Conservation (phyloP, 306 rosid genomes). For the Senna tora region DNA sequence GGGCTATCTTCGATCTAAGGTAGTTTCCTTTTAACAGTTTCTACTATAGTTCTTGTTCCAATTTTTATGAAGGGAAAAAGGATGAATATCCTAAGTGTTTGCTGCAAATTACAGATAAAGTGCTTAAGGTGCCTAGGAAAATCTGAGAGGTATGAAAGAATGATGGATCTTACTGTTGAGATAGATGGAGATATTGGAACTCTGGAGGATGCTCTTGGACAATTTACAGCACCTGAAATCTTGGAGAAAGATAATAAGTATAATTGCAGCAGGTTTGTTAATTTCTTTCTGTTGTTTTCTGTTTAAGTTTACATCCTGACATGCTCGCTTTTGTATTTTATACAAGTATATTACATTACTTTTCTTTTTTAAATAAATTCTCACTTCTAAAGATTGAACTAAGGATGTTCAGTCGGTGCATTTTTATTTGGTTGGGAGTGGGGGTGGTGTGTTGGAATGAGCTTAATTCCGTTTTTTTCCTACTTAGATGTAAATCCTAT, state of each 20-base stretch:
- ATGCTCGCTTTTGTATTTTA: constrained; percentile 1
- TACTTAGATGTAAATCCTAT: constrained; percentile 68
- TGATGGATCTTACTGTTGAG: constrained; percentile 89
- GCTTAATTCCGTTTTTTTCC: neutral
- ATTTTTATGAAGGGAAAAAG: constrained; percentile 12
- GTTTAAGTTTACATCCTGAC: neutral
- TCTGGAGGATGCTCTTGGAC: constrained; percentile 85
- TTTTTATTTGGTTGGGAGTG: too few species aligned
- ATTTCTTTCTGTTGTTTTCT: constrained; percentile 11
- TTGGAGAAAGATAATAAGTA: constrained; percentile 76
- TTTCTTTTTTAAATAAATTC: too few species aligned
- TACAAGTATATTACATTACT: neutral
- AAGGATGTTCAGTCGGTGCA: too few species aligned
- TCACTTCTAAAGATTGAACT: too few species aligned
- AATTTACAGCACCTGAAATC: constrained; percentile 75
- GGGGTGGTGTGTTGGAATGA: too few species aligned
- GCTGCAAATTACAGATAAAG: constrained; percentile 58
- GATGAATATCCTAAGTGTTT: constrained; percentile 24
- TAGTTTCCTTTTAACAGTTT: constrained; percentile 36
- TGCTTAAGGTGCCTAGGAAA: constrained; percentile 76
- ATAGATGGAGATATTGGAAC: constrained; percentile 82
- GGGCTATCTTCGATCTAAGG: constrained; percentile 83
- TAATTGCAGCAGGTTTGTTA: constrained; percentile 68
- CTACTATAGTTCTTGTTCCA: constrained; percentile 22
- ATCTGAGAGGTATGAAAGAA: constrained; percentile 70